Conservation (phyloP, 192 early-diverging fungal genomes). For the Phlyctochytrium planicorne region DNA sequence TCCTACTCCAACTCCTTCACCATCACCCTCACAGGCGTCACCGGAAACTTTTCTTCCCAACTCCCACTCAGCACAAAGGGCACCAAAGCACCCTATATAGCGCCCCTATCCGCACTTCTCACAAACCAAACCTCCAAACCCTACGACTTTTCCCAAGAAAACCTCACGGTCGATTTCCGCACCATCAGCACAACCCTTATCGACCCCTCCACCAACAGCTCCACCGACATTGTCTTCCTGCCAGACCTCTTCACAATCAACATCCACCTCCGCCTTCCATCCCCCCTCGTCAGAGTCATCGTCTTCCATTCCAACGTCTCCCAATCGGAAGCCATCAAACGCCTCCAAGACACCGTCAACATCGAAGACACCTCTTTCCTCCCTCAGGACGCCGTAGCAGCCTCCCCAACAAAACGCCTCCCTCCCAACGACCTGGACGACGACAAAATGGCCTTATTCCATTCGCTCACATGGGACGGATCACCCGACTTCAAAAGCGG, state of each 20-base stretch:
- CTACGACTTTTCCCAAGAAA: not conserved
- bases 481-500: not conserved
- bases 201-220: not conserved
- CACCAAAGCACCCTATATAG: not conserved
- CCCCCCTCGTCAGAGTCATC: not conserved
- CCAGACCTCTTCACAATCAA: not conserved
- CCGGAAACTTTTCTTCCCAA: slow-evolving; percentile 3
- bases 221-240: not conserved
- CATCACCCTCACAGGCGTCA: slow-evolving; percentile 23
- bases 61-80: not conserved
- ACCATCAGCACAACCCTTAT: not conserved
- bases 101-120: not conserved
- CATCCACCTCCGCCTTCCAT: not conserved
- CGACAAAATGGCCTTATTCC: not conserved
- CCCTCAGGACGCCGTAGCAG: not conserved
- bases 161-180: slow-evolving; percentile 4
- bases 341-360: not conserved
- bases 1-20: slow-evolving; percentile 2
- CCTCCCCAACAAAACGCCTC: not conserved
- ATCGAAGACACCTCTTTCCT: not conserved
- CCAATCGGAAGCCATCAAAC: not conserved
- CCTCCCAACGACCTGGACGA: not conserved
- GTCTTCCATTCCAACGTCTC: not conserved
- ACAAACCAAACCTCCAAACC: not conserved
- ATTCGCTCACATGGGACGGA: not conserved